phyloP scores from a whole-genome alignment of 2,329 filamentous ascomycete species.

The Colletotrichum liaoningense region DNA sequence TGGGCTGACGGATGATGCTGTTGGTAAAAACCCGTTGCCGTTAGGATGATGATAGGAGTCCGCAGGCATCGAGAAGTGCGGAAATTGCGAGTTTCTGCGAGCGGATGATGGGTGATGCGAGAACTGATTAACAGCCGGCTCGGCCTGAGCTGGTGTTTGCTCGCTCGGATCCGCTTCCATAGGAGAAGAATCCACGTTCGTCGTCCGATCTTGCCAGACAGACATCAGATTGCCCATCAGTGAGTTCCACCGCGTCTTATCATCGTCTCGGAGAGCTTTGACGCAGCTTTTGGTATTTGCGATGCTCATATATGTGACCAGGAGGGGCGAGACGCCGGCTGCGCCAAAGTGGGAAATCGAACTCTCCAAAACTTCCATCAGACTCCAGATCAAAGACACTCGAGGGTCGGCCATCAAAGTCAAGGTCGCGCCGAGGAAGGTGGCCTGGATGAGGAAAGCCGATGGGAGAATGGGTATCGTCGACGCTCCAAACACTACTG shows the following conservation, averaged over 20 bases:
- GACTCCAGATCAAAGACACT: conserved; percentile 48
- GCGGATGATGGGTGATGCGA: conserved; percentile 14
- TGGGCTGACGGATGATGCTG: conserved; percentile 32
- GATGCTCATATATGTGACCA: conserved; percentile 49
- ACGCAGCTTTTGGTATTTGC: conserved; percentile 46
- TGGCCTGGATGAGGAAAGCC: conserved; percentile 50
- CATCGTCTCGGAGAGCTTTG: conserved; percentile 46
- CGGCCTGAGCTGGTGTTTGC: conserved; percentile 21
- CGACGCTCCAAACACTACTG: conserved; percentile 48
- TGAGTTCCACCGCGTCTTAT: conserved; percentile 46
- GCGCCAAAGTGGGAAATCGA: conserved; percentile 44
- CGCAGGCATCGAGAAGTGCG: conserved; percentile 15
- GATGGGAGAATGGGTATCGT: conserved; percentile 47
- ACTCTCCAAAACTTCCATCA: conserved; percentile 49
- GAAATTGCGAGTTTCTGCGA: conserved; percentile 18
- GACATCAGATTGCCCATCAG: conserved; percentile 42
- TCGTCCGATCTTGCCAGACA: conserved; percentile 40
- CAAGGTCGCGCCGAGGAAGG: conserved; percentile 51
- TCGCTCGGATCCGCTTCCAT: conserved; percentile 39
- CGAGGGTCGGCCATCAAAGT: conserved; percentile 46
- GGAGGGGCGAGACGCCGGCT: conserved; percentile 47
- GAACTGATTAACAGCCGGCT: not conserved
- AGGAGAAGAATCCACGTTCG: conserved; percentile 19
- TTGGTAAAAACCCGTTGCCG: conserved; percentile 12
- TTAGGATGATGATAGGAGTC: conserved; percentile 23